phyloP scores from a whole-genome alignment of 2,329 filamentous ascomycete species.

The Westerdykella ornata region DNA sequence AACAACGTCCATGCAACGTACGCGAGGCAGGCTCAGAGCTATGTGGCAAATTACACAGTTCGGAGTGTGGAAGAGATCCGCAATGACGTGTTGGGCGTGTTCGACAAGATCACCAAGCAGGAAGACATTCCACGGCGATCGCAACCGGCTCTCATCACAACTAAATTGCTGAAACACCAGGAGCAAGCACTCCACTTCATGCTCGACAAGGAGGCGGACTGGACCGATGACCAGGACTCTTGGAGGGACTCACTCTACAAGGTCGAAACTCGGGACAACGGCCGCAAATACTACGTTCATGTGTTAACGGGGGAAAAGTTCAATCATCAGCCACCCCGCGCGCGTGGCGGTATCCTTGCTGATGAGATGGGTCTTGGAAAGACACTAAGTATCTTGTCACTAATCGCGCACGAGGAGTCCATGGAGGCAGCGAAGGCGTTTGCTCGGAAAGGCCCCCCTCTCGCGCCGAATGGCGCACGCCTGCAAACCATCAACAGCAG shows the following conservation, averaged over 20 bases:
- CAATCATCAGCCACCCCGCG: constrained; percentile 29
- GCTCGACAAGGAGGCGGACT: constrained; percentile 65
- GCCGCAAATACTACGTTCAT: constrained; percentile 64
- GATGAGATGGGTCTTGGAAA: constrained; percentile 50
- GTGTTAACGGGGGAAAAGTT: constrained; percentile 63
- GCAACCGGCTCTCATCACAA: constrained; percentile 57
- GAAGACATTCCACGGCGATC: constrained; percentile 72
- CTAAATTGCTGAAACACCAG: constrained; percentile 70
- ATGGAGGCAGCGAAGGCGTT: constrained; percentile 58
- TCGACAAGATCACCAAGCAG: constrained; percentile 71
- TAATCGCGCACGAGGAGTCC: constrained; percentile 57
- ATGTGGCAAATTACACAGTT: constrained; percentile 28
- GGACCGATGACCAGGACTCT: constrained; percentile 54
- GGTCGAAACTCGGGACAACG: constrained; percentile 49
- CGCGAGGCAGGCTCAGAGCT: constrained; percentile 6
- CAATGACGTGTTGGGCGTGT: constrained; percentile 76
- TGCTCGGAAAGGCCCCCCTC: constrained; percentile 46
- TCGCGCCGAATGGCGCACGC: constrained; percentile 10
- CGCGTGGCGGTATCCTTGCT: constrained; percentile 44
- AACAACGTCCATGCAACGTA: constrained; percentile 7
- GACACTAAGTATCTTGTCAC: constrained; percentile 69
- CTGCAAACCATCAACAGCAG: constrained; percentile 56
- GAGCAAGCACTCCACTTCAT: constrained; percentile 88
- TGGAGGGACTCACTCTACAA: constrained; percentile 74
- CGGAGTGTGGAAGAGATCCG: constrained; percentile 81